Conservation (phyloP, 768 basidiomycete species). For the Imleria badia region DNA sequence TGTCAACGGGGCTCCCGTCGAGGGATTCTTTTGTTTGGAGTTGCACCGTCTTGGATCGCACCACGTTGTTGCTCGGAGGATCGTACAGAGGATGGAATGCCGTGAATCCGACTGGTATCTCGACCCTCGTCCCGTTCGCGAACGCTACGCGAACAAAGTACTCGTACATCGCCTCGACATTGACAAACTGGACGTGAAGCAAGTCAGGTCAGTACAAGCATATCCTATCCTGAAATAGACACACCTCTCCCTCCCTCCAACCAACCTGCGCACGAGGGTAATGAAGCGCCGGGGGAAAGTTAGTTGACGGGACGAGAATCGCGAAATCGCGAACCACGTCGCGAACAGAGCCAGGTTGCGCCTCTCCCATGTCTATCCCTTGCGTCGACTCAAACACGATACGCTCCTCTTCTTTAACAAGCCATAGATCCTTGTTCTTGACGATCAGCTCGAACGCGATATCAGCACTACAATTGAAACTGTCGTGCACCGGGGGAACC, state of each 20-base stretch:
- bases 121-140: background rate
- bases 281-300: slow-evolving; percentile 16
- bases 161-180: background rate
- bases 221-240: background rate
- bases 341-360: background rate
- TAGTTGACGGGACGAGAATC: slow-evolving; percentile 14
- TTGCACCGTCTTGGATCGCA: background rate
- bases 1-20: background rate
- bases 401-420: slow-evolving; percentile 13
- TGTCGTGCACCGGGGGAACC: background rate
- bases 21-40: background rate
- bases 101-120: background rate
- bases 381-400: slow-evolving; percentile 13
- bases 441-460: background rate
- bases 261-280: background rate
- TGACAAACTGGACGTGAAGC: background rate
- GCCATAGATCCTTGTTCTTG: slow-evolving; percentile 6
- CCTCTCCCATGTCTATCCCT: background rate
- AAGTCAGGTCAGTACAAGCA: background rate
- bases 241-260: background rate
- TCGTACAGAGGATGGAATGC: background rate
- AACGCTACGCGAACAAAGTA: background rate
- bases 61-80: background rate
- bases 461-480: background rate
- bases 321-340: slow-evolving; percentile 3